A percentile compares a stretch with the other conserved stretches of the same genome.
These are phyloP conservation scores for Fusarium mangiferae DNA, from an alignment of 2,329 filamentous ascomycete genomes.

Conservation along the genomic window DNA sequence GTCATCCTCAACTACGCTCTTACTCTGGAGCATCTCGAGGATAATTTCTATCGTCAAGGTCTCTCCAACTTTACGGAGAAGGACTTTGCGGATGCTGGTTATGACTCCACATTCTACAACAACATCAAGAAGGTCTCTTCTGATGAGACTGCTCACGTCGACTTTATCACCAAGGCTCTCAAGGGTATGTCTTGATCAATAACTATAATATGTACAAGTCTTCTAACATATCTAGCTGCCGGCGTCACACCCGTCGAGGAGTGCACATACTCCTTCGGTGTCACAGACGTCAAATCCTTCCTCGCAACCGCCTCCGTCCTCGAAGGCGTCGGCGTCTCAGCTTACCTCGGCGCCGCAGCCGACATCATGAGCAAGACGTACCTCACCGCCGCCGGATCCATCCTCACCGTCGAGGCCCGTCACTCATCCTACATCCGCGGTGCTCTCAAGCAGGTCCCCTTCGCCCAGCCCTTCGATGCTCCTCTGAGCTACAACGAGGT, in stretches of 20 bases:
- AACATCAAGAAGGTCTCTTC: slow-evolving; percentile 65
- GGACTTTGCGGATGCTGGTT: slow-evolving; percentile 64
- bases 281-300: slow-evolving; percentile 66
- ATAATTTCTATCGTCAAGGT: slow-evolving; percentile 70
- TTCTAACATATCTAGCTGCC: slow-evolving; percentile 39
- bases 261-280: slow-evolving; percentile 69
- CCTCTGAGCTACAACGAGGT: slow-evolving; percentile 68
- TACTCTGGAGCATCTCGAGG: slow-evolving; percentile 67
- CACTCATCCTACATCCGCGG: slow-evolving; percentile 70
- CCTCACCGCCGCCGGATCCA: slow-evolving; percentile 69
- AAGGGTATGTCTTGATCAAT: slow-evolving; percentile 5
- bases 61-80: slow-evolving; percentile 65
- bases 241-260: slow-evolving; percentile 62
- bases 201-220: too few species aligned
- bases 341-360: slow-evolving; percentile 72
- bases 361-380: slow-evolving; percentile 68
- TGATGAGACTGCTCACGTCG: slow-evolving; percentile 56
- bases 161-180: slow-evolving; percentile 34
- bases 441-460: slow-evolving; percentile 60
- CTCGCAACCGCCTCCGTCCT: slow-evolving; percentile 71
- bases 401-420: slow-evolving; percentile 70
- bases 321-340: slow-evolving; percentile 71
- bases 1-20: slow-evolving; percentile 60
- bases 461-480: slow-evolving; percentile 69
- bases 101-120: slow-evolving; percentile 62